Base-by-base conservation (phyloP, 2,329 filamentous ascomycete species). In the Waltergamsia citrina region DNA sequence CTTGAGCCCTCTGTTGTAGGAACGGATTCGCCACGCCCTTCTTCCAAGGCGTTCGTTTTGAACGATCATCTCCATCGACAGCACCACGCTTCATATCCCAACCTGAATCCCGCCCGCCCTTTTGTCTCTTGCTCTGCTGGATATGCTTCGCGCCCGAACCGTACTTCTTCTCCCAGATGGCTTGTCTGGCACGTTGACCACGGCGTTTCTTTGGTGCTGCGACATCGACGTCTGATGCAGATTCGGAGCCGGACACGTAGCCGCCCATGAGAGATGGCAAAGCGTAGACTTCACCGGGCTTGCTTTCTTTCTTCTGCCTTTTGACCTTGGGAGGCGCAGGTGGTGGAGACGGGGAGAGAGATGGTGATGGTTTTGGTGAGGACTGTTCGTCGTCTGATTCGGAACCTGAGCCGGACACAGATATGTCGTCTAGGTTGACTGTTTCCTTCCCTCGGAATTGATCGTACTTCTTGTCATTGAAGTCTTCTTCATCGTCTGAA, bases 81-180 rank as follows among this genome's bases (percentile, higher is more conserved):
- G 69, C 74, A 22, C 67, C 74, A 23, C 65, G 63, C 49, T 63
- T 65, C 44, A 64, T 53, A 44, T 81, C 75, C 75, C 75, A 80
- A 1, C 70, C 71, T 8, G 62, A 49, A 32, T 73, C 69, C 24
- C 65, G 49, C 7, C 56, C 51, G 15, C 33, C 36, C 45, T 46
- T 38, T 56, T 62, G 44, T 42, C 55, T 52, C 38, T 66, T 39
- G 54, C 62, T 43, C 41, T 56, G 53, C 38, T 65, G 63, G 28
- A 78, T 53, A 48, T 87, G 83, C 44, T 78, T 82, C 2, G 85
- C 85, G 41, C 71, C 68, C 11, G 69, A 65, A 32, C 83, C 83
- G 52, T 70, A 90, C 51, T 88, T 90, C 60, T 85, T 80, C 61
- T 90, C 84, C 65, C 78, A 83, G 38, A 92, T 81, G 17, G 78